Evolutionary conservation across 805 yeast genomes (phyloP), one percentile per base, ranked within the genome.

Genomic region (Wickerhamiella vanderwaltii): DNA sequence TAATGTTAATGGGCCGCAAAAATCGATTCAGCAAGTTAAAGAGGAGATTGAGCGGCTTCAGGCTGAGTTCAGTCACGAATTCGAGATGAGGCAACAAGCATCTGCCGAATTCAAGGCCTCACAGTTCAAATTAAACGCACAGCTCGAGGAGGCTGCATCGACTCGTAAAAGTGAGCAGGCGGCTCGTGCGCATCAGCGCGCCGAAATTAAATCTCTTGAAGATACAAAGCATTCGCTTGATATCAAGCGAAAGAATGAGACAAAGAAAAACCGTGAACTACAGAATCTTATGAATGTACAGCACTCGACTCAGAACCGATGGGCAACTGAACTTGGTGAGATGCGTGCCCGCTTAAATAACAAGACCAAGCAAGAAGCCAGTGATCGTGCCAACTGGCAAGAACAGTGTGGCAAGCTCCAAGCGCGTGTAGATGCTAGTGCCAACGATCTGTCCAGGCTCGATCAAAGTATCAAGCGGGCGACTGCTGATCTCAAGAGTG

Each of bases 211-310:
- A 42, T 33, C 53, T 0, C 50, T 63, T 15, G 68, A 64, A 36
- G 64, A 61, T 20, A 48, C 58, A 6, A 58, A 59, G 39, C 59
- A 64, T 6, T 49, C 51, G 13, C 50, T 63, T 12, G 68, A 64
- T 26, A 51, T 57, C 12, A 63, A 59, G 35, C 50, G 55, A 19
- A 36, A 57, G 5, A 60, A 58, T 36, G 51, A 56, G 13, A 62
- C 56, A 34, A 47, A 47, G 35, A 49, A 43, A 41, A 42, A 43
- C 35, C 40, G 43, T 18, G 45, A 47, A 33, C 43, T 54, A 15
- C 50, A 39, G 37, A 54, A 32, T 17, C 49, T 42, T 26, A 35
- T 37, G 31, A 50, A 35, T 30, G 40, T 39, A 6, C 45, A 40
- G 29, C 40, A 23, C 34, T 41, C 29, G 30, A 43, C 39, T 38